Base-by-base conservation (phyloP, 495 filamentous ascomycete genomes). In the Penicillium nucicola region DNA sequence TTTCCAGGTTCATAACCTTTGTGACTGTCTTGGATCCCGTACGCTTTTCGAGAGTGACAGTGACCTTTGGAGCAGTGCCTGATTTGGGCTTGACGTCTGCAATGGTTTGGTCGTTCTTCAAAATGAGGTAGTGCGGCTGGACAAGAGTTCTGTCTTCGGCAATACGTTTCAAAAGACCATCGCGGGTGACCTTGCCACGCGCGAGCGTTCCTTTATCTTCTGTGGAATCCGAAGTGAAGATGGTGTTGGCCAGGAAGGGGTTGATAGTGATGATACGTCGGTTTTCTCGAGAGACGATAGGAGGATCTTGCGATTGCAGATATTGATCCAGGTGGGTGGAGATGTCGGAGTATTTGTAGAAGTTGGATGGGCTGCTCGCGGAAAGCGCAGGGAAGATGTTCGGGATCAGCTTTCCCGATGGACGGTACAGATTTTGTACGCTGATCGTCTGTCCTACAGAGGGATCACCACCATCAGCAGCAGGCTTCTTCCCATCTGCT, bases 11-110 rank as follows among this genome's bases (percentile, higher is more conserved):
- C 13, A 69, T 76, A 1, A 88, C 68, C 52, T 80, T 84, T 2
- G 86, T 89, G 6, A 86, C 78, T 2, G 78, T 83, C 66, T 89
- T 89, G 25, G 80, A 84, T 11, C 84, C 84, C n/a, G 78, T 80
- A 2, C 85, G 75, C 23, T 80, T 85, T 60, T 89, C 84, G 5
- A 88, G 61, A 0, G 73, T 67, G 23, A 89, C 73, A 7, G 68
- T 66, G 9, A 82, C 72, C 45, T 85, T 87, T 2, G 86, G 84
- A 23, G 81, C 62, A 0, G 71, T 48, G 0, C 86, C 86, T 5
- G 82, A 69, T 57, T 82, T 85, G 3, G 86, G 78, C 60, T 87
- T 89, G n/a, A 74, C 70, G 35, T 72, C 70, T 33, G 68, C 64
- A 5, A 76, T 56, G 0, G 77, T 75, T 53, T 80, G 76, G 30